phyloP scores from a whole-genome alignment of 176 grass and related monocot species.

The Aegilops umbellulata region DNA sequence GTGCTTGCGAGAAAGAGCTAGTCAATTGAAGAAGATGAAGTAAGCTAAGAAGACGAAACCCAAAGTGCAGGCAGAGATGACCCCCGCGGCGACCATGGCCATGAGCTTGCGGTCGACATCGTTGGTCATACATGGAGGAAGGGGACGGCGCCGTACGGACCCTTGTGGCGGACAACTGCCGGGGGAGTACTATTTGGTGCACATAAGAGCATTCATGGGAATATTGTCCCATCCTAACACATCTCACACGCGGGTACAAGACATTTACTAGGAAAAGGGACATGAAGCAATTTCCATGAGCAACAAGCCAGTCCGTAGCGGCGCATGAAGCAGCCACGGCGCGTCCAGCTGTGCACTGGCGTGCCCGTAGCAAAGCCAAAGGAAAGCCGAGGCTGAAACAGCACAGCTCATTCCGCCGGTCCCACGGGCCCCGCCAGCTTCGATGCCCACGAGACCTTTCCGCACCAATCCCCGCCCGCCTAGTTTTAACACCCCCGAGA shows the following conservation, averaged over 20 bases:
- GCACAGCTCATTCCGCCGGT: conserved; percentile 49
- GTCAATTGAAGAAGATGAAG: too few species aligned
- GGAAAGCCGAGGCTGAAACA: conserved; percentile 25
- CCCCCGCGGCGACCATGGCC: too few species aligned
- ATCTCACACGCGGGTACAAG: background rate
- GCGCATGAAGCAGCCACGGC: background rate
- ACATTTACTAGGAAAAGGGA: background rate
- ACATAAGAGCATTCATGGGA: background rate
- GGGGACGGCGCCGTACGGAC: too few species aligned
- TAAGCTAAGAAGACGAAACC: too few species aligned
- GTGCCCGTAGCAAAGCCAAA: conserved; percentile 38
- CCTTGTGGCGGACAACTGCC: too few species aligned
- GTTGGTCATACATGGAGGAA: too few species aligned
- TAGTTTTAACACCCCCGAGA: conserved; percentile 17
- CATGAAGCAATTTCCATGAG: background rate
- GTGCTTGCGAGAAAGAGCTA: too few species aligned
- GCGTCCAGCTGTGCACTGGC: background rate
- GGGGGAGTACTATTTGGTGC: background rate
- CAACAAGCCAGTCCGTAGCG: background rate
- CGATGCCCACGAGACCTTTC: conserved; percentile 58
- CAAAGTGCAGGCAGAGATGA: too few species aligned
- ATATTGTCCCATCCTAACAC: background rate
- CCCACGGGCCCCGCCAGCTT: conserved; percentile 34
- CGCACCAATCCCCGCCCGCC: conserved; percentile 49
- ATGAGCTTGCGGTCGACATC: too few species aligned